Base-by-base conservation (phyloP, 441 rosid genomes). In the Biscutella laevigata region DNA sequence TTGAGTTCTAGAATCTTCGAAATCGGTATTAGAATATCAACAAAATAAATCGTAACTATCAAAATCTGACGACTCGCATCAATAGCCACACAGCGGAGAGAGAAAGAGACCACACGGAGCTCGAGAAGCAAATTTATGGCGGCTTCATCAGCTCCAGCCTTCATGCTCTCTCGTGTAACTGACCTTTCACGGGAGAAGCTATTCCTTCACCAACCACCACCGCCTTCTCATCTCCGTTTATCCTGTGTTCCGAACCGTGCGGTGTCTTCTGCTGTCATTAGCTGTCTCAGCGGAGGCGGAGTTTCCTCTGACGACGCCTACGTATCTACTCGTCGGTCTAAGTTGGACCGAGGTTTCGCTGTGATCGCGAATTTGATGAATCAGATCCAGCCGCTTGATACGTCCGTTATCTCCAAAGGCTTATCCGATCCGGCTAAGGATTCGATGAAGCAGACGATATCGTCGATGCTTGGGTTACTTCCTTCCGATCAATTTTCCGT, bases 401-500 rank as follows among this genome's bases (percentile, higher is more conserved):
- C 67, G 3, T 71, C 81, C 51, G 84, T 74, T n/a, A 73, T 85
- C 60, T 81, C 95, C 25, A 78, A 83, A 74, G 77, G 82, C 40
- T 65, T 88, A 57, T 88, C 96, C 43, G 86, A 78, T 71, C 74
- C 86, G 34, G 82, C 95, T 13, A 83, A 72, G 79, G 92, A 75
- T 21, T 81, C 95, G 1, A 83, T 85, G 92, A 88, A 85, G 71
- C 83, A 75, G 74, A 85, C 95, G 48, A 78, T 88, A 39, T 85
- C 95, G 0, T 59, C 86, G 34, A 88, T 88, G 92, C 83, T 88
- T 0, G 97, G 97, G 0, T 71, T 88, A 43, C 88, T 88, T n/a
- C 97, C 97, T 14, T 88, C 95, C 5, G 85, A 81, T 67, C 92
- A 78, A 11, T 85, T 88, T 69, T 47, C 80, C 44, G 86, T 85